These are phyloP conservation scores for Gossypium thurberi DNA, from an alignment of 345 rosid species.

Conservation along the genomic window DNA sequence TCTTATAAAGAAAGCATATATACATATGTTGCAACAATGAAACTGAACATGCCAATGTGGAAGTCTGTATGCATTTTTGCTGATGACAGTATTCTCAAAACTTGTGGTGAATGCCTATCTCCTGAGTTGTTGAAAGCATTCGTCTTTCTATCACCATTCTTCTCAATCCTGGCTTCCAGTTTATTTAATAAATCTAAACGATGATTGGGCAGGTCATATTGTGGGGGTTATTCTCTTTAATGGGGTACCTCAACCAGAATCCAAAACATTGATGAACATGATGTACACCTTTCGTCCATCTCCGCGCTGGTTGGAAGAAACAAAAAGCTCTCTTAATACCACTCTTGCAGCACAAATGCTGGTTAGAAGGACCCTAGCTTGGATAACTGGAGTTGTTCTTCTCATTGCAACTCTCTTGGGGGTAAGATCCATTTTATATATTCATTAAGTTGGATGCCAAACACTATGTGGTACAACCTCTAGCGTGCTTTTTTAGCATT, in stretches of 20 bases:
- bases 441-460: background rate
- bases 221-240: slow-evolving; percentile 67
- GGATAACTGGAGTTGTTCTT: slow-evolving; percentile 88
- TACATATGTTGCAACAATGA: background rate
- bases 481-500: background rate
- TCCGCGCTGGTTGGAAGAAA: slow-evolving; percentile 68
- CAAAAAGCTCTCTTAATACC: slow-evolving; percentile 23
- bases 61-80: background rate
- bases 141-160: background rate
- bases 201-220: slow-evolving; percentile 59
- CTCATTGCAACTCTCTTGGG: slow-evolving; percentile 80
- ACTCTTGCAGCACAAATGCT: slow-evolving; percentile 29
- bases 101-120: background rate
- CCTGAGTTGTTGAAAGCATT: background rate
- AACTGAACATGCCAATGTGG: background rate
- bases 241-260: slow-evolving; percentile 38
- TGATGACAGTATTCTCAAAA: background rate
- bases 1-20: background rate
- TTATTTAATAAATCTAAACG: background rate
- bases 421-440: slow-evolving; percentile 49
- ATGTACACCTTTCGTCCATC: slow-evolving; percentile 35
- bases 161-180: background rate
- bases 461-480: background rate
- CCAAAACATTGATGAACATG: slow-evolving; percentile 40
- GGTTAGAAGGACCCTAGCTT: slow-evolving; percentile 75